Base-by-base conservation (phyloP, 768 basidiomycete genomes). In the Macrocybe gigantea region DNA sequence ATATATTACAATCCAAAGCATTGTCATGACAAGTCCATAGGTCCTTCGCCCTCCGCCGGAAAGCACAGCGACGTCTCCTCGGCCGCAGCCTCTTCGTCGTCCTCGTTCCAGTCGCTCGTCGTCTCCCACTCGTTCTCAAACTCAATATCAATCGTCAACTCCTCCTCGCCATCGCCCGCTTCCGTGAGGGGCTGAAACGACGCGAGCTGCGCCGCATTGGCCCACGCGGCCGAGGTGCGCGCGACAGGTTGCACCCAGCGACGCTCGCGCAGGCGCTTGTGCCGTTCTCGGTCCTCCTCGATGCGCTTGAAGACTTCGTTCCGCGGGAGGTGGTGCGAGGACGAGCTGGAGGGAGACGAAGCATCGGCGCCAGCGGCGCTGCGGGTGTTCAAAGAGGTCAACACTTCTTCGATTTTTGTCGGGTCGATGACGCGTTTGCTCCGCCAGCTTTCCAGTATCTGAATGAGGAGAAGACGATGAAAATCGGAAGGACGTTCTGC, bases 401-500 rank as follows among this genome's bases (percentile, higher is more conserved):
- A 63, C 9, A 80, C 80, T 12, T 87, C 78, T 39, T 93, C 89
- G 9, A 95, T 72, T 14, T 78, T 79, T 57, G 83, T 80, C 1
- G 88, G 82, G 50, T 92, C 88, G 29, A 95, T 71, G 10, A 93
- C 78, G 13, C 92, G 81, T 65, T 93, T 92, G 50, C 74, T 83
- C 36, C 90, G 71, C 91, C 93, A 94, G 53, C 78, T 91, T 63
- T 93, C 89, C n/a, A 96, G 74, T 30, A 95, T 91, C 93, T 93
- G 51, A 11, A 34, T 8, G 7, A 13, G 5, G 30, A 44, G 36
- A 11, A 47, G 9, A 14, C 36, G 31, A 33, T 11, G 30, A 38
- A 30, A 30, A n/a, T 7, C 7, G 8, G 4, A 36, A 7, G 22
- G 4, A 22, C 22, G 22, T 22, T 22, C 4, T 34, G n/a, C 10